Evolutionary conservation across 768 basidiomycete species (phyloP).

Genomic region (Favolaschia claudopus): DNA sequence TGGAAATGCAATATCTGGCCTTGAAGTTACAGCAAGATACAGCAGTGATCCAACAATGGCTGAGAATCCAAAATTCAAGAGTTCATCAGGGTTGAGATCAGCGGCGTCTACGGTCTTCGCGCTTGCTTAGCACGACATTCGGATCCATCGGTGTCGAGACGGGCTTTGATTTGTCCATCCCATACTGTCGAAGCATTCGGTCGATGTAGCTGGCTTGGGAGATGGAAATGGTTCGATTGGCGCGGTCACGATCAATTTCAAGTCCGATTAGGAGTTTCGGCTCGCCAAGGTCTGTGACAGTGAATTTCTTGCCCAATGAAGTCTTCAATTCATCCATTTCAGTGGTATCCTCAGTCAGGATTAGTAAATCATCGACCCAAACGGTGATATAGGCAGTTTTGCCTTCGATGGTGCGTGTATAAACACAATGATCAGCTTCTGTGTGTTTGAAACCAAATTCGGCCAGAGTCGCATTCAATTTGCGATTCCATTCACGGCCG

Average conservation of each 20-base stretch:
- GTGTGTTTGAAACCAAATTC: background rate
- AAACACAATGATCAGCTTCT: background rate
- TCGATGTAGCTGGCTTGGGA: slow-evolving; percentile 6
- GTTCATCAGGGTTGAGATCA: background rate
- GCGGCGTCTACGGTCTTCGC: background rate
- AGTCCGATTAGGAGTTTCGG: slow-evolving; percentile 4
- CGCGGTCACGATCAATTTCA: slow-evolving; percentile 1
- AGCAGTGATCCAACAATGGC: slow-evolving; percentile 12
- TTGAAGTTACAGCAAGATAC: slow-evolving; percentile 14
- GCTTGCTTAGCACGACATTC: background rate
- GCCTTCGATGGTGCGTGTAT: background rate
- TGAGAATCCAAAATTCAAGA: no score
- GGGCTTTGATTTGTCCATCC: background rate
- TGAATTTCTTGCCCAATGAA: background rate
- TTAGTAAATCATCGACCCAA: background rate
- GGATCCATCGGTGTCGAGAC: background rate
- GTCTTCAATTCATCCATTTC: background rate
- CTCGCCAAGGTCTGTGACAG: background rate
- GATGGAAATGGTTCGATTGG: background rate
- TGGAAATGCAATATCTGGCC: slow-evolving; percentile 26
- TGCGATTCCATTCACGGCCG: background rate
- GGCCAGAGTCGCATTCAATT: background rate
- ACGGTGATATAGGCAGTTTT: background rate
- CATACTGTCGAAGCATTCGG: slow-evolving; percentile 1
- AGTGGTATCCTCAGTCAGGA: background rate